Base-by-base conservation (phyloP, 148 eudicot species). In the Polygonum maritimum region DNA sequence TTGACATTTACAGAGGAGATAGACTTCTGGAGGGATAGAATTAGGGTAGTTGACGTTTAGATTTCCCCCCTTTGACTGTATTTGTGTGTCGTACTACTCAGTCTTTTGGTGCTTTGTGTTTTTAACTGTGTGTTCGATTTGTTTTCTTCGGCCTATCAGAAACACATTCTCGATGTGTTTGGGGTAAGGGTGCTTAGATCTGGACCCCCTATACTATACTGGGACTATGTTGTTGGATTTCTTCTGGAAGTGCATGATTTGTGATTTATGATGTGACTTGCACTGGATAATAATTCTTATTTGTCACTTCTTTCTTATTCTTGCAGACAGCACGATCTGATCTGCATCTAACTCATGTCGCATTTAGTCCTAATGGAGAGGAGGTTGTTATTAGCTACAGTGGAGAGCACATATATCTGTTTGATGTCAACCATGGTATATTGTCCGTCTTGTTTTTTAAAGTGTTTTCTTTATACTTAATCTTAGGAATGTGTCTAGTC, bases 391-490 rank as follows among this genome's bases (percentile, higher is more conserved):
- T 90, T 52, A 95, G 87, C 77, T 95, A 95, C 62, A 95, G 96
- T 73, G 99, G 97, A 77, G 99, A 95, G 74, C 94, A 95, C 80
- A 92, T 89, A n/a, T 95, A 95, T 84, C 77, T 92, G 69, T 92
- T 95, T 97, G 99, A 95, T 88, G 85, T 86, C 31, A 86, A 88
- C 79, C 81, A 78, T 78, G 94, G 71, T 67, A 67, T 38, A 35
- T 15, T 67, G 38, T 67, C 21, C 71, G 16, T 67, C 45, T 36
- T 4, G 14, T 2, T 60, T 60, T 60, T 60, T 60, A 3, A 3
- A 60, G 69, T 60, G 38, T 31, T 11, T 60, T 60, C 38, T 60
- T 13, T 9, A 9, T 12, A 26, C 36, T 60, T 15, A 22, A 36
- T 26, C 11, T 26, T 60, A 57, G 63, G 31, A 26, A 26, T 26